A percentile compares a stretch with the other conserved stretches of the same genome.
phyloP scores from a whole-genome alignment of 345 rosid species.

The Sapria himalayana region DNA sequence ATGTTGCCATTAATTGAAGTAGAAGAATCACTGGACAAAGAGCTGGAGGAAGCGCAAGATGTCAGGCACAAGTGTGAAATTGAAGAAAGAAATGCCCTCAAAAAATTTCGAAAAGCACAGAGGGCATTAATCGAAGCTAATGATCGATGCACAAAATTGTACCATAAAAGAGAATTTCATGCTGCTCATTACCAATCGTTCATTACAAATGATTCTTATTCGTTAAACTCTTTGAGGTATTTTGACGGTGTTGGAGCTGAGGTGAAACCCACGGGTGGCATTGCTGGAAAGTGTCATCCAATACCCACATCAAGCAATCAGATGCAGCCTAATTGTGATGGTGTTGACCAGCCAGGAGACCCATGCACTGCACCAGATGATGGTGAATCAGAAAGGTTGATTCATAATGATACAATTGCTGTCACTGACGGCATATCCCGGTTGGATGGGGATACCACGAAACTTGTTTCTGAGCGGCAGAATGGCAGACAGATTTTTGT shows the following conservation, averaged over 20 bases:
- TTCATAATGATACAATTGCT: slow-evolving; percentile 22
- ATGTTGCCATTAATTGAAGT: slow-evolving; percentile 31
- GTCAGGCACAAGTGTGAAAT: slow-evolving; percentile 46
- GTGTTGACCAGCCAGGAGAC: slow-evolving; percentile 18
- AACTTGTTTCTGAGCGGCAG: slow-evolving; percentile 15
- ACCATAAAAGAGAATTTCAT: slow-evolving; percentile 51
- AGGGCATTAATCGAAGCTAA: slow-evolving; percentile 80
- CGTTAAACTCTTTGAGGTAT: slow-evolving; percentile 29
- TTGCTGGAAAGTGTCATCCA: slow-evolving; percentile 19
- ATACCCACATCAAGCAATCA: slow-evolving; percentile 21
- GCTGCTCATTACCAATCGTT: slow-evolving; percentile 50
- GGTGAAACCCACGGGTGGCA: slow-evolving; percentile 15
- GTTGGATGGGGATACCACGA: slow-evolving; percentile 21
- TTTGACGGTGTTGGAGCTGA: slow-evolving; percentile 20
- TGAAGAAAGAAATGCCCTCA: slow-evolving; percentile 90
- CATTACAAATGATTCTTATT: slow-evolving; percentile 31
- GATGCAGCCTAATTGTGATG: slow-evolving; percentile 21
- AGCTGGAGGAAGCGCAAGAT: slow-evolving; percentile 72
- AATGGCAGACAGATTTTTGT: too few relatives aligned
- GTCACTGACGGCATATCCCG: slow-evolving; percentile 30
- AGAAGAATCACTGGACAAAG: slow-evolving; percentile 74
- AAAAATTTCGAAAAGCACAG: slow-evolving; percentile 70
- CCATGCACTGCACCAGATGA: slow-evolving; percentile 76
- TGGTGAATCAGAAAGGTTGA: slow-evolving; percentile 69
- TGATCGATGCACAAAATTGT: slow-evolving; percentile 51